Base-by-base conservation (phyloP, 495 filamentous ascomycete species). In the Pseudevernia furfuracea region DNA sequence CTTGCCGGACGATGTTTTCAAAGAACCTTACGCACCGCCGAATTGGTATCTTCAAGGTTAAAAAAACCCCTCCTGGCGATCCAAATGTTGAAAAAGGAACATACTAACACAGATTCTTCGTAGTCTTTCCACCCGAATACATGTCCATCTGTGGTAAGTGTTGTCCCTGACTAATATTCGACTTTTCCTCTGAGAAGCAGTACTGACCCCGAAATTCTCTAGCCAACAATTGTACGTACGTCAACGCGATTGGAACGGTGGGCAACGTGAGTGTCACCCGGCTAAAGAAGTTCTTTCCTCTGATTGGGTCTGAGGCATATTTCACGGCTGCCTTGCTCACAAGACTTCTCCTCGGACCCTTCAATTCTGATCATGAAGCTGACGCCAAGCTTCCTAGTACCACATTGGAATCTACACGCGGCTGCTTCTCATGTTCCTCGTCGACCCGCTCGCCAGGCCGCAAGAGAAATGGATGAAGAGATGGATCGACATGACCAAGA, bases 361-460 rank as follows among this genome's bases (percentile, higher is more conserved):
- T 52, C 12, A 19, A 30, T 6, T 30, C 12, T 15, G 10, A 9
- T 28, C 6, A 7, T 34, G 58, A 44, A 34, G 30, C 62, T 60
- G 8, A 60, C 28, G 19, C 4, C 17, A 14, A 36, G 21, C n/a
- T 88, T 89, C 0, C 34, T 91, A 94, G 70, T 93, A 87, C 79
- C 90, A 96, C 67, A 92, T 94, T 37, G 91, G 90, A 23, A 92
- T 96, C 62, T 94, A 93, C 74, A 94, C 90, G 0, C 78, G 91
- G 1, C 86, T 95, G 65, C 76, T 95, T 39, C 81, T 94, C 38
- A 91, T 93, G 89, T 93, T 93, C 71, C 78, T 94, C 56, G 84
- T 87, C 15, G 90, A 94, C 69, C 89, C 89, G 1, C 75, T 92
- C 55, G 86, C 89, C 0, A 78, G 86, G 25, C 91, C 91, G 1